Percentiles rank a stretch among this genome's conserved stretches.
Evolutionary conservation across 139 green algal genomes (phyloP).

Genomic region (Picochlorum sp.): DNA sequence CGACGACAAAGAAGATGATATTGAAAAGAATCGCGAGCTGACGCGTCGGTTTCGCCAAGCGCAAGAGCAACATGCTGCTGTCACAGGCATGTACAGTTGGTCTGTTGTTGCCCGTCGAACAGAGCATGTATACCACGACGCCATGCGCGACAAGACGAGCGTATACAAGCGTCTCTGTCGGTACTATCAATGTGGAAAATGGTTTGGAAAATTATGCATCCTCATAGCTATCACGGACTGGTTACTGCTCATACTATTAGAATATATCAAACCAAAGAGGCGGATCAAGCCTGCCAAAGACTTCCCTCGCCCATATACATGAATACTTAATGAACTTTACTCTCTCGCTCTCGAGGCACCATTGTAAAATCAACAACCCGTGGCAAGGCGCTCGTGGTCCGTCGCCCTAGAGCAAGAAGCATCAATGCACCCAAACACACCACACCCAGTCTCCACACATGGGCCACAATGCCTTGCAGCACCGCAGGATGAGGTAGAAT

Average conservation of each 20-base stretch:
- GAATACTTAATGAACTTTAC: background rate
- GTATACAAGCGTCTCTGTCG: conserved; percentile 37
- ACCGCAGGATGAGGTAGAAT: conserved; percentile 41
- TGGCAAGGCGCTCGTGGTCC: background rate
- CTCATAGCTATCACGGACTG: conserved; percentile 45
- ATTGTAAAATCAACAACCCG: conserved; percentile 4
- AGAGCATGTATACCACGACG: conserved; percentile 61
- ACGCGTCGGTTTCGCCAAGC: background rate
- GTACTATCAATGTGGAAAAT: conserved; percentile 45
- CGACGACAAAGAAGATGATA: background rate
- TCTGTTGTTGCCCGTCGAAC: conserved; percentile 68
- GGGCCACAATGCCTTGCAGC: conserved; percentile 17
- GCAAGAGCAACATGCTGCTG: conserved; percentile 44
- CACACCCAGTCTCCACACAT: conserved; percentile 11
- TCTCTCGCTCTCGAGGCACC: background rate
- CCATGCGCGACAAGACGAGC: conserved; percentile 24
- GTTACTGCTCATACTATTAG: conserved; percentile 36
- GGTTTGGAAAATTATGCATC: conserved; percentile 63
- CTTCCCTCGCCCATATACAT: background rate
- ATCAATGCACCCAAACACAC: background rate
- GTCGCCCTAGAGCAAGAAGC: conserved; percentile 4
- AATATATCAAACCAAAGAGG: background rate
- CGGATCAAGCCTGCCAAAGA: background rate
- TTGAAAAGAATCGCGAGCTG: background rate
- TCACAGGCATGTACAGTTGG: conserved; percentile 85